Evolutionary conservation across 108 stramenopile species (phyloP), one percentile per base, ranked within the genome.

Genomic region (Heterococcus sp.): DNA sequence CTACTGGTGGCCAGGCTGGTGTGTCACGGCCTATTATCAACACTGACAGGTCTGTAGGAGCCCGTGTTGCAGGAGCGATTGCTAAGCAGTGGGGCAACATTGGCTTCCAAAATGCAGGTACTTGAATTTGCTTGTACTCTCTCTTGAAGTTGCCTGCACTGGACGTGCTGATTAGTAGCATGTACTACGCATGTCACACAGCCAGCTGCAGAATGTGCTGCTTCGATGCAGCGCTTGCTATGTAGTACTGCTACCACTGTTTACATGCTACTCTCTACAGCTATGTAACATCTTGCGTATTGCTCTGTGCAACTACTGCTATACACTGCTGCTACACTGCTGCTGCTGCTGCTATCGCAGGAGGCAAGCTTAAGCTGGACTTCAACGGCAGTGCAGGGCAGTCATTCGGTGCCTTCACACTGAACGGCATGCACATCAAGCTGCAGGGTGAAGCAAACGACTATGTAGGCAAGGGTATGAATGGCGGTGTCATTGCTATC

Each of bases 401-500:
- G 83, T 68, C 75, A 21, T 86, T 86, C 27, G 82, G 83, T 28
- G 84, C 84, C 3, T 86, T 86, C 76, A 78, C 74, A 31, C 35
- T 80, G 30, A 32, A 37, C 3, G 85, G 85, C 71, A 80, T 84
- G 35, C 27, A 78, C 30, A 2, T 86, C 30, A 37, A 32, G 28
- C 35, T 86, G 71, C 73, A 78, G 30, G 85, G 85, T 35, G 83
- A 86, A 37, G 85, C 85, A 14, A 86, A 86, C 35, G 85, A 86
- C 78, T 86, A 86, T 79, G 85, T 86, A 29, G 82, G 84, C 38
- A 86, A 86, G 84, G 84, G 84, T n/a, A 73, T 86, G 69, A 82
- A 80, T 64, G 85, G 85, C 33, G 85, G 85, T 5, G 27, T 73
- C 64, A 66, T 86, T n/a, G 81, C 71, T 35, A 84, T 86, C 46